Evolutionary conservation across 1,284 basidiomycete genomes (phyloP).

Genomic region (Porphyrellus sp.): DNA sequence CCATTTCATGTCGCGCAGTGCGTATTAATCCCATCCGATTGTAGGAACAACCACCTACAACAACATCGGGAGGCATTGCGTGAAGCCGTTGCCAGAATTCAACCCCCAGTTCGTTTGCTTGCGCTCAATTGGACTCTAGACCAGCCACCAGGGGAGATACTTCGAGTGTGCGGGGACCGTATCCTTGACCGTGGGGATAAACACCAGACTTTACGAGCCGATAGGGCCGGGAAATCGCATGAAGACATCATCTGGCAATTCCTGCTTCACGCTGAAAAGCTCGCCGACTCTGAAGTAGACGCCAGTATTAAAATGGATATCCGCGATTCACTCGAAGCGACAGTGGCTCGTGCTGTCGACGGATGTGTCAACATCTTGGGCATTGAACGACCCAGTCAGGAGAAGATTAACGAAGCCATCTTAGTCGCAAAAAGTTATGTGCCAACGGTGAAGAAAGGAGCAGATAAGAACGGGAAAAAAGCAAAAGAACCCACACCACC

Average conservation of each 20-base stretch:
- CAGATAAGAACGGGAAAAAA: constrained; percentile 36
- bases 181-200: constrained; percentile 73
- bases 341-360: constrained; percentile 59
- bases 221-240: constrained; percentile 52
- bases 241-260: constrained; percentile 85
- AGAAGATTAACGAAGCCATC: constrained; percentile 60
- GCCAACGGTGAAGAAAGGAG: constrained; percentile 39
- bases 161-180: constrained; percentile 76
- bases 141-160: constrained; percentile 51
- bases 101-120: constrained; percentile 64
- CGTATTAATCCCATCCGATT: not conserved
- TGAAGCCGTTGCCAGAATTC: constrained; percentile 43
- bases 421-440: constrained; percentile 51
- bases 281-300: constrained; percentile 64
- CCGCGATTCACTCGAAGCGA: constrained; percentile 50
- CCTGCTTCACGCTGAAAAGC: constrained; percentile 62
- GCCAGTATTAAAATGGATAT: constrained; percentile 65
- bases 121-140: constrained; percentile 77
- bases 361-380: constrained; percentile 52
- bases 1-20: not conserved
- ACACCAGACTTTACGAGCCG: constrained; percentile 78
- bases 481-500: constrained; percentile 26
- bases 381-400: constrained; percentile 51
- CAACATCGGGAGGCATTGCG: constrained; percentile 75
- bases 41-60: constrained; percentile 83